These are phyloP conservation scores for Carex scoparia DNA, from an alignment of 176 grass and related monocot species.

Conservation along the genomic window DNA sequence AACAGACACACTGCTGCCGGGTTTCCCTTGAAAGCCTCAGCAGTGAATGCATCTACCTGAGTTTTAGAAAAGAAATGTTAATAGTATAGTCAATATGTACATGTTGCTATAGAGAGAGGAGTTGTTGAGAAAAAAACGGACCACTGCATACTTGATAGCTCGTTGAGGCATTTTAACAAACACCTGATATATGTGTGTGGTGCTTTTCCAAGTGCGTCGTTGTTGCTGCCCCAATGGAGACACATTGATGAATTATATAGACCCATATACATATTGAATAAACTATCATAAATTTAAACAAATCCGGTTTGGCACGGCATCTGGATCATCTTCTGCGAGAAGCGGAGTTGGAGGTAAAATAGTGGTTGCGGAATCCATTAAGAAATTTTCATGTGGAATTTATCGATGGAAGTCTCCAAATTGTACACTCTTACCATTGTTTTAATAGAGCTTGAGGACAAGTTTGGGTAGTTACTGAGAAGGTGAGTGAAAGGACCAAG, in stretches of 20 bases:
- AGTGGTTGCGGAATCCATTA: too few relatives aligned
- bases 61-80: background rate
- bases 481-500: too few relatives aligned
- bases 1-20: slow-evolving; percentile 43
- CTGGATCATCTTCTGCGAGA: too few relatives aligned
- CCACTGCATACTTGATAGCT: slow-evolving; percentile 14
- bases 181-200: background rate
- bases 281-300: too few relatives aligned
- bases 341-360: too few relatives aligned
- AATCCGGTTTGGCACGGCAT: too few relatives aligned
- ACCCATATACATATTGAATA: too few relatives aligned
- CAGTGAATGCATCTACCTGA: slow-evolving; percentile 55
- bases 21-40: slow-evolving; percentile 41
- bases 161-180: slow-evolving; percentile 21
- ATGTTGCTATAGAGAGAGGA: background rate
- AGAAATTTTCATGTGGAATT: background rate
- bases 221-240: background rate
- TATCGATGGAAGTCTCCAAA: background rate
- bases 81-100: background rate
- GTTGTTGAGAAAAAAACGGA: background rate
- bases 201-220: background rate
- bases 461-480: background rate
- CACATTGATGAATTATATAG: background rate
- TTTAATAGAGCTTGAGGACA: background rate
- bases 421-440: background rate